Evolutionary conservation across 768 basidiomycete genomes (phyloP), one percentile per base, ranked within the genome.

Genomic region (Lactarius hatsudake): DNA sequence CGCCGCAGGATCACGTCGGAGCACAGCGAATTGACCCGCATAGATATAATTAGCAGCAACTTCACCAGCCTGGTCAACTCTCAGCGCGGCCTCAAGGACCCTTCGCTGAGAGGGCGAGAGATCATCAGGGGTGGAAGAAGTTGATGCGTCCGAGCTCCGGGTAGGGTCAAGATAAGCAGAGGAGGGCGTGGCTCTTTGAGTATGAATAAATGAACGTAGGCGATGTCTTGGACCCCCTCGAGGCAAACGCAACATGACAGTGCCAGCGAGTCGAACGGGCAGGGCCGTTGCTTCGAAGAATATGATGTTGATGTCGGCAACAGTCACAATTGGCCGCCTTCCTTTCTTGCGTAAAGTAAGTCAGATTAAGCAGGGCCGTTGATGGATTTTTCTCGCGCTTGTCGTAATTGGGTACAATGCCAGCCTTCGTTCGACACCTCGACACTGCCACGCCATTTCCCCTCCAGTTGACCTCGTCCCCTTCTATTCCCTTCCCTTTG

Each of bases 31-130:
- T 75, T 98, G 96, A 5, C 96, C 96, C 72, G 82, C 81, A 78
- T 98, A 98, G 61, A 98, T 98, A 81, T 88, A 96, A 78, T 97
- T 98, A 23, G 96, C 96, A 0, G 95, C 96, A 48, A 96, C 81
- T 77, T 98, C 96, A 10, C 96, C 96, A 1, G 95, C 96, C 71
- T 97, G 95, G 78, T 98, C 96, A 26, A 98, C 92, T 15, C 96
- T 85, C 58, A 98, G 79, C 2, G 90, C 92, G 63, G 78, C 81
- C 69, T 90, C 86, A 62, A 94, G 77, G 12, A 75, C 74, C 20
- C 78, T 67, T 45, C 83, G 80, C 71, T 91, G 85, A 32, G 77
- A 72, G 17, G 74, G 69, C 1, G 85, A 78, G 53, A 93, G 76
- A 71, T 81, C 75, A 2, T 72, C 51, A 9, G 91, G 89, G 4